Evolutionary conservation across 345 rosid species (phyloP).

Genomic region (Citrus sp.): DNA sequence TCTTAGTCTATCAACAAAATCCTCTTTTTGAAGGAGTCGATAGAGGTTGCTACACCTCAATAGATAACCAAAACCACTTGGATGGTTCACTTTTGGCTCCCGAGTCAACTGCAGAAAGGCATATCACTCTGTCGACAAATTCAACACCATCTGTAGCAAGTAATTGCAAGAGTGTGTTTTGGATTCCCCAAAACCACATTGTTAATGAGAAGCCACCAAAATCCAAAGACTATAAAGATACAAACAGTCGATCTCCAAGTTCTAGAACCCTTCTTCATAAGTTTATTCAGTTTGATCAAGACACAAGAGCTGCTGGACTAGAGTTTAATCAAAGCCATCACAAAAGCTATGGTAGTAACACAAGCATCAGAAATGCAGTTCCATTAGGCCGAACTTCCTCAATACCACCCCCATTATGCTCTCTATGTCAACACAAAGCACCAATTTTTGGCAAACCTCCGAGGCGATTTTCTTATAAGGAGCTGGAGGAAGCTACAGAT

Average conservation of each 20-base stretch:
- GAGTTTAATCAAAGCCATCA: slow-evolving; percentile 26
- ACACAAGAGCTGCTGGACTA: slow-evolving; percentile 19
- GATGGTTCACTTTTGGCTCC: slow-evolving; percentile 16
- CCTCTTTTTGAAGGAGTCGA: slow-evolving; percentile 55
- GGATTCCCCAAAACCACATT: slow-evolving; percentile 51
- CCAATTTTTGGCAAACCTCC: slow-evolving; percentile 75
- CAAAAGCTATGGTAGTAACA: slow-evolving; percentile 20
- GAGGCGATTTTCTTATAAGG: slow-evolving; percentile 47
- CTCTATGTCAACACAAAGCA: slow-evolving; percentile 66
- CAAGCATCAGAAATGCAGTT: slow-evolving; percentile 41
- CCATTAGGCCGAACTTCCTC: slow-evolving; percentile 55
- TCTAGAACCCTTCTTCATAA: slow-evolving; percentile 44
- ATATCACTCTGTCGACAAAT: slow-evolving; percentile 27
- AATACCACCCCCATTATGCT: slow-evolving; percentile 70
- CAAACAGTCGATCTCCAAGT: slow-evolving; percentile 20
- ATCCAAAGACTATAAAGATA: slow-evolving; percentile 16
- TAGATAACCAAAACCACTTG: slow-evolving; percentile 15
- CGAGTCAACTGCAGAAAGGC: slow-evolving; percentile 21
- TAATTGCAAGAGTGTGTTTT: slow-evolving; percentile 25
- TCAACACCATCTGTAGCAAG: slow-evolving; percentile 14
- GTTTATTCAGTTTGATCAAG: slow-evolving; percentile 51
- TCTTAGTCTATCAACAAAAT: slow-evolving; percentile 45
- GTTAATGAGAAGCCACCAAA: slow-evolving; percentile 18
- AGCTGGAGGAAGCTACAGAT: slow-evolving; percentile 56
- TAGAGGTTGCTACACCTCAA: slow-evolving; percentile 20